These are phyloP conservation scores for Hirschfeldia incana DNA, from an alignment of 345 rosid genomes.

Conservation along the genomic window DNA sequence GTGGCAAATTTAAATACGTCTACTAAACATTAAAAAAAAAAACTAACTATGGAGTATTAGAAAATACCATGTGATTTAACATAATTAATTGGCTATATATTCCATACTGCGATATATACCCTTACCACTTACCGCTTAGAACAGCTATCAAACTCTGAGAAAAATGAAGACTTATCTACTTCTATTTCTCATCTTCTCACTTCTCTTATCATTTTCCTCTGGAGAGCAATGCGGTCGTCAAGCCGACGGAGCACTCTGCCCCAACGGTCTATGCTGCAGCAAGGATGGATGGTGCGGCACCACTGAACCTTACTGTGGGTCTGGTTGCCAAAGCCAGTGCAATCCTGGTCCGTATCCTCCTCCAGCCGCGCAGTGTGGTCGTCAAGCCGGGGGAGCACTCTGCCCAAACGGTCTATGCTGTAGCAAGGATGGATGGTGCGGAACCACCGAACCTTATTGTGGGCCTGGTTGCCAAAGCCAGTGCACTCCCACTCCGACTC, in stretches of 20 bases:
- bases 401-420: too few relatives aligned
- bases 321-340: slow-evolving; percentile 58
- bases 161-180: slow-evolving; percentile 33
- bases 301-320: slow-evolving; percentile 35
- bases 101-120: neutral
- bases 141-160: neutral
- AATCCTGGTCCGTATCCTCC: too few relatives aligned
- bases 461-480: neutral
- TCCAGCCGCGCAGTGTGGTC: too few relatives aligned
- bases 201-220: slow-evolving; percentile 5
- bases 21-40: too few relatives aligned
- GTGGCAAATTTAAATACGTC: neutral
- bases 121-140: neutral
- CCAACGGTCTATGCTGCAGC: slow-evolving; percentile 45
- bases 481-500: slow-evolving; percentile 28
- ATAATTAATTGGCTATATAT: too few relatives aligned
- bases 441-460: too few relatives aligned
- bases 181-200: slow-evolving; percentile 6
- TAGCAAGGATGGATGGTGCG: too few relatives aligned
- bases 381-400: too few relatives aligned
- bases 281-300: slow-evolving; percentile 59
- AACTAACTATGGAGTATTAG: too few relatives aligned
- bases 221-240: slow-evolving; percentile 60
- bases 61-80: too few relatives aligned
- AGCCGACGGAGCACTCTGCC: slow-evolving; percentile 52